These are phyloP conservation scores for Colletotrichum sp. DNA, from an alignment of 2,329 filamentous ascomycete genomes.

Conservation along the genomic window DNA sequence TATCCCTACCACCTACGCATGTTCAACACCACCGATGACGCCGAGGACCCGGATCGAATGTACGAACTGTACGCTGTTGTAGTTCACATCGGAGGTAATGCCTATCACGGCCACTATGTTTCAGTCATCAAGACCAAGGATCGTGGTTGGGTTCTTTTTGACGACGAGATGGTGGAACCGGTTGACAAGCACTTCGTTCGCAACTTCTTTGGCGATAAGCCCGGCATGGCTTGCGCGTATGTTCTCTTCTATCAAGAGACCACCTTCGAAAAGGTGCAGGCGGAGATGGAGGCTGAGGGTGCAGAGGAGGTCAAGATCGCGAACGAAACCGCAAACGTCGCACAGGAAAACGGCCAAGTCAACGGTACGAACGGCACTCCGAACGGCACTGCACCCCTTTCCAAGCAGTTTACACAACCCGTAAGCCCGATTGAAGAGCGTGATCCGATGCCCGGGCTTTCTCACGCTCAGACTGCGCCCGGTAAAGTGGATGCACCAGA, in stretches of 20 bases:
- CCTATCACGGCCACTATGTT: conserved; percentile 97
- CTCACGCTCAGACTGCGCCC: conserved; percentile 72
- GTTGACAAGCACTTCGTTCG: conserved; percentile 95
- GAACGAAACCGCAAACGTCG: conserved; percentile 61
- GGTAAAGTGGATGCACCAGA: conserved; percentile 29
- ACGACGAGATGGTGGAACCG: conserved; percentile 98
- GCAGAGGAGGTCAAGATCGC: conserved; percentile 64
- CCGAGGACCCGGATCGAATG: conserved; percentile 88
- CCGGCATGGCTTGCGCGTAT: conserved; percentile 91
- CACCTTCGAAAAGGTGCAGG: conserved; percentile 68
- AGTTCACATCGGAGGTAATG: conserved; percentile 94
- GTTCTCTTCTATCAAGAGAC: conserved; percentile 98
- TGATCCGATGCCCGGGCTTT: conserved; percentile 62
- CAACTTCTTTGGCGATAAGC: conserved; percentile 96
- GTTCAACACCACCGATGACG: conserved; percentile 97
- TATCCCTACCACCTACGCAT: conserved; percentile 96
- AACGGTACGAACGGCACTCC: conserved; percentile 16
- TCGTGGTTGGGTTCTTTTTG: conserved; percentile 93
- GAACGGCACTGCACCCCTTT: conserved; percentile 50
- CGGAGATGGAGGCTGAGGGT: conserved; percentile 85
- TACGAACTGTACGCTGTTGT: conserved; percentile 98
- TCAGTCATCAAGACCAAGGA: conserved; percentile 98
- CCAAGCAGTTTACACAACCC: conserved; percentile 57
- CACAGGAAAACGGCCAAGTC: conserved; percentile 50
- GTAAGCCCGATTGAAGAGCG: conserved; percentile 49